A percentile compares a stretch with the other conserved stretches of the same genome.
phyloP scores from a whole-genome alignment of 1,284 basidiomycete genomes.

The Gomphus bonarii region DNA sequence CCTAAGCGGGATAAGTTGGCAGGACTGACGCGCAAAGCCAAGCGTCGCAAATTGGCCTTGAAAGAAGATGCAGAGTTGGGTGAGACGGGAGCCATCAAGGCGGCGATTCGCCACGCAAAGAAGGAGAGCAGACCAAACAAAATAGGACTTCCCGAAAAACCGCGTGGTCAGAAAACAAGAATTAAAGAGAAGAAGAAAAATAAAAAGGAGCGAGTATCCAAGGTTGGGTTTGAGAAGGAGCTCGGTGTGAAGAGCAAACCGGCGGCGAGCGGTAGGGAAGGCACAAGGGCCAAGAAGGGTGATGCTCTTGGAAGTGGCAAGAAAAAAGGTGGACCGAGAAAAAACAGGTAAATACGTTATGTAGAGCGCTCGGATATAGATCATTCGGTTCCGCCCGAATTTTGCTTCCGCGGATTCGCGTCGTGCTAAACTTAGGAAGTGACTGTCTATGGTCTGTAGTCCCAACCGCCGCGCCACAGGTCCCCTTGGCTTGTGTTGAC shows the following conservation, averaged over 20 bases:
- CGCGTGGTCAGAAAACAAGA: conserved; percentile 12
- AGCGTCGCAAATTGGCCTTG: conserved; percentile 76
- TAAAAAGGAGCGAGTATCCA: conserved; percentile 9
- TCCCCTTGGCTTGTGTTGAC: conserved; percentile 2
- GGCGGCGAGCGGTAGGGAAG: conserved; percentile 24
- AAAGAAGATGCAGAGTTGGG: conserved; percentile 65
- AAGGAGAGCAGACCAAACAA: conserved; percentile 54
- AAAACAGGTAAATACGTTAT: conserved; percentile 18
- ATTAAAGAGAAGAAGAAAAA: conserved; percentile 11
- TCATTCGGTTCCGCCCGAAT: background rate
- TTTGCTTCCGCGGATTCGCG: conserved; percentile 1
- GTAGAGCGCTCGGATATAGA: conserved; percentile 6
- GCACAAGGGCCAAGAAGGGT: conserved; percentile 37
- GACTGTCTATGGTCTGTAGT: background rate
- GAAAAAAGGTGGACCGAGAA: conserved; percentile 36
- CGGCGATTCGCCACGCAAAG: conserved; percentile 80
- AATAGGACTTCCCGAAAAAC: conserved; percentile 28
- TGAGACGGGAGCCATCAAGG: conserved; percentile 45
- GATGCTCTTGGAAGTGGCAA: conserved; percentile 40
- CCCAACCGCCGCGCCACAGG: background rate
- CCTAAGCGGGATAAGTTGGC: conserved; percentile 77
- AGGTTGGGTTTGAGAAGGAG: conserved; percentile 33
- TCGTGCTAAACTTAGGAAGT: conserved; percentile 4
- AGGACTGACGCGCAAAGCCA: conserved; percentile 74
- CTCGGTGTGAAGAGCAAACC: conserved; percentile 23